Percentiles rank a stretch among this genome's conserved stretches.
Evolutionary conservation across 2,329 filamentous ascomycete species (phyloP).

Genomic region (Aspergillus ustus): DNA sequence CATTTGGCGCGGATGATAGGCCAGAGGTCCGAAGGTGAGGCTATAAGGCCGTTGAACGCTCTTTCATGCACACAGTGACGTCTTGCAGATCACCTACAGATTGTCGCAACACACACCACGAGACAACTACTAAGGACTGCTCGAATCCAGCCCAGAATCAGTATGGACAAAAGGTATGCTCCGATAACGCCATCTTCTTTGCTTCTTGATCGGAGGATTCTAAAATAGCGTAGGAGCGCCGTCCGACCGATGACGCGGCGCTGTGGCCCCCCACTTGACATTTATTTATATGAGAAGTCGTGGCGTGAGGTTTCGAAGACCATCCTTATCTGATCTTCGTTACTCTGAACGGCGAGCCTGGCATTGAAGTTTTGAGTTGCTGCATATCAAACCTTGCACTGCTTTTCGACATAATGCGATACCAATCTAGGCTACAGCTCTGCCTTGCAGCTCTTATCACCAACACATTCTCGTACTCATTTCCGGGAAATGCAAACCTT

Average conservation of each 20-base stretch:
- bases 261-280: background rate
- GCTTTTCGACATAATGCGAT: background rate
- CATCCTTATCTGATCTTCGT: slow-evolving; percentile 9
- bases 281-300: background rate
- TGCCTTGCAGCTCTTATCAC: slow-evolving; percentile 9
- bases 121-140: background rate
- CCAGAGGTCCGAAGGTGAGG: too few relatives aligned
- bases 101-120: background rate
- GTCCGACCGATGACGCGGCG: slow-evolving; percentile 7
- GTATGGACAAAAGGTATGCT: background rate
- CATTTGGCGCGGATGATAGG: background rate
- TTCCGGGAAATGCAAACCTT: slow-evolving; percentile 59
- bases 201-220: background rate
- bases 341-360: background rate
- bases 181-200: slow-evolving; percentile 1
- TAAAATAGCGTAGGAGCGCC: slow-evolving; percentile 6
- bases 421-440: background rate
- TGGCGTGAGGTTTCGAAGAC: background rate
- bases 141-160: background rate
- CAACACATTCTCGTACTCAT: background rate
- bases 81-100: slow-evolving; percentile 9
- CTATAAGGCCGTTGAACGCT: slow-evolving; percentile 17
- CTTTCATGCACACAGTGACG: slow-evolving; percentile 44
- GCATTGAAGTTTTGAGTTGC: background rate
- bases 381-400: background rate